Base-by-base conservation (phyloP, 345 rosid genomes). In the Dovyalis caffra region DNA sequence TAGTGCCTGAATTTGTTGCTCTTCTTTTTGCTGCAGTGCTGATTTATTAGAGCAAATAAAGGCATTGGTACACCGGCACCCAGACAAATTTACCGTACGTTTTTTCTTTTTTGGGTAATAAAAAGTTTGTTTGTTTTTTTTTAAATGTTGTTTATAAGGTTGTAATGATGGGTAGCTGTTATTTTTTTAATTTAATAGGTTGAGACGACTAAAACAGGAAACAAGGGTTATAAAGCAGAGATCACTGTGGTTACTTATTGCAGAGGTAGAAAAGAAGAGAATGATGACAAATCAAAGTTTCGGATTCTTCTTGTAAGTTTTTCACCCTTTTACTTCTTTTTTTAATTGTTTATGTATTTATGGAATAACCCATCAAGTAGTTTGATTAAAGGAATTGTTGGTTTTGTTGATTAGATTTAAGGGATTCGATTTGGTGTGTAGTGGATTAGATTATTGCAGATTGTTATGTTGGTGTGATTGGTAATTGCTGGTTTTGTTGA, bases 221-320 rank as follows among this genome's bases (percentile, higher is more conserved):
- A 88, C 84, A 87, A 76, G 77, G 97, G 97, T 21, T 95, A 95
- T 70, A 76, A 69, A 49, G 88, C 98, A 3, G 88, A 89, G 86
- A 69, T 93, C 34, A 82, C 83, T 0, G 89, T 89, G 49, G 89
- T 91, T 80, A 95, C 98, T 37, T 95, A 88, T 78, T 77, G 78
- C 82, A 84, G 77, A 7, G 80, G 82, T 72, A 66, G 81, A 61
- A 79, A 74, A 75, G 88, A 85, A 18, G n/a, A n/a, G n/a, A 57
- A 37, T 66, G 87, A 85, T 75, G 91, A 86, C 33, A 76, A 83
- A 72, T 86, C 97, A 7, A 89, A 89, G 88, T 91, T 93, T 73
- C 87, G 99, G 78, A 88, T 96, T 76, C 97, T 96, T 79, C 97
- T 96, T 65, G 98, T 96, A 90, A 87, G 97, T 92, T 73, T 53